Conservation (phyloP, 2,329 filamentous ascomycete species). For the Diaporthe citrichinensis region DNA sequence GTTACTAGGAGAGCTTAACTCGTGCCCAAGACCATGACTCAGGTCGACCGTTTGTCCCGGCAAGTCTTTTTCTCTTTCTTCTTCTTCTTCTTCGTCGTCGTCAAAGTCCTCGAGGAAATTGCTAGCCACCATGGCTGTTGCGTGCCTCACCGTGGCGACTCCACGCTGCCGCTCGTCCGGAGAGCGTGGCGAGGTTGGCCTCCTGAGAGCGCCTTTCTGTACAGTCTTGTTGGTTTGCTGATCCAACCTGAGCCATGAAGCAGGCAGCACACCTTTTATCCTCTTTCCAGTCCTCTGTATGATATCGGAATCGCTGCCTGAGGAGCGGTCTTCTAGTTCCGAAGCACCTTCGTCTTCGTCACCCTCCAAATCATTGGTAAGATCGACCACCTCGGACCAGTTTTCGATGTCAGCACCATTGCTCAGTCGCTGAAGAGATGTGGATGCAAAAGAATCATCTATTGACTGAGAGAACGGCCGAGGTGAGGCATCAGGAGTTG, state of each 20-base stretch:
- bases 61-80: slow-evolving; percentile 16
- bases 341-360: slow-evolving; percentile 35
- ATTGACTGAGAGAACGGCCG: background rate
- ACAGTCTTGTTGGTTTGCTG: slow-evolving; percentile 56
- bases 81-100: slow-evolving; percentile 30
- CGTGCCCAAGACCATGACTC: background rate
- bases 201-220: slow-evolving; percentile 49
- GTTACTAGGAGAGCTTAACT: background rate
- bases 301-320: slow-evolving; percentile 58
- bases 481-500: background rate
- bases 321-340: slow-evolving; percentile 48
- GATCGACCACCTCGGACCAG: slow-evolving; percentile 22
- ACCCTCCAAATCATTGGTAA: slow-evolving; percentile 36
- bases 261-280: slow-evolving; percentile 74
- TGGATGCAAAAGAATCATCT: background rate
- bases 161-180: slow-evolving; percentile 57
- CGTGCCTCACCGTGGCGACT: slow-evolving; percentile 46
- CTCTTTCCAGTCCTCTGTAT: slow-evolving; percentile 57
- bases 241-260: slow-evolving; percentile 76
- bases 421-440: background rate
- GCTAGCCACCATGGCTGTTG: background rate
- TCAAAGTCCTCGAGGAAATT: slow-evolving; percentile 32
- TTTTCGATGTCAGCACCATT: background rate
- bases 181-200: slow-evolving; percentile 51
- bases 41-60: background rate